phyloP scores from a whole-genome alignment of 495 filamentous ascomycete genomes.

The Penicillium paxilli region DNA sequence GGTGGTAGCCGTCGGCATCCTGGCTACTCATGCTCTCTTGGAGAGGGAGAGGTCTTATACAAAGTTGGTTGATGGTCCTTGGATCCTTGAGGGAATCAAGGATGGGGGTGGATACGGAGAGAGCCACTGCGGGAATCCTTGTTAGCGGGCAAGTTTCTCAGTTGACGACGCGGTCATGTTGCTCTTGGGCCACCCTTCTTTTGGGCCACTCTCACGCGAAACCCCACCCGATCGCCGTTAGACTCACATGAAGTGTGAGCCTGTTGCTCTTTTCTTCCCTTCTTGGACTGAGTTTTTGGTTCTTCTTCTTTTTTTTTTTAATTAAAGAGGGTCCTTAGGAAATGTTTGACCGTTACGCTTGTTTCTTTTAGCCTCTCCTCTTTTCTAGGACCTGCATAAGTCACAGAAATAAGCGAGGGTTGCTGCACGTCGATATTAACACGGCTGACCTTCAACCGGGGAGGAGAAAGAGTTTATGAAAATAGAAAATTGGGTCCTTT shows the following conservation, averaged over 20 bases:
- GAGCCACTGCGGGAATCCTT: neutral
- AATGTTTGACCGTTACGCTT: conserved; percentile 1
- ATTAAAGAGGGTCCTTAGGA: neutral
- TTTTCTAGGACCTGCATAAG: conserved; percentile 9
- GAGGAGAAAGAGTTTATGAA: neutral
- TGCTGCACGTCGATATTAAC: conserved; percentile 3
- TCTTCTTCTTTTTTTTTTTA: neutral
- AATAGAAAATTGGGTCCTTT: neutral
- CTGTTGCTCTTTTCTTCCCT: too few species aligned
- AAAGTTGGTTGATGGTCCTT: neutral
- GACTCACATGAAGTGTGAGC: neutral
- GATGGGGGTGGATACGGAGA: neutral
- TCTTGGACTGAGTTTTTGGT: too few species aligned
- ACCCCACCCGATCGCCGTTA: conserved; percentile 1
- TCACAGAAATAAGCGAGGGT: conserved; percentile 2
- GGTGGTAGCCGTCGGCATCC: conserved; percentile 31
- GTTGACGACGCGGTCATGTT: neutral
- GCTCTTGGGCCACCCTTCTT: neutral
- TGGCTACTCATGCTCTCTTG: conserved; percentile 7
- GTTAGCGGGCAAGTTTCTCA: neutral
- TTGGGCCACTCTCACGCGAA: neutral
- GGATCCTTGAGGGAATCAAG: neutral
- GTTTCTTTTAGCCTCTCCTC: neutral
- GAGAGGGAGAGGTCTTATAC: too few species aligned
- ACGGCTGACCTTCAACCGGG: conserved; percentile 4